Conservation (phyloP, 1,284 basidiomycete species). For the Vanrija sp. region DNA sequence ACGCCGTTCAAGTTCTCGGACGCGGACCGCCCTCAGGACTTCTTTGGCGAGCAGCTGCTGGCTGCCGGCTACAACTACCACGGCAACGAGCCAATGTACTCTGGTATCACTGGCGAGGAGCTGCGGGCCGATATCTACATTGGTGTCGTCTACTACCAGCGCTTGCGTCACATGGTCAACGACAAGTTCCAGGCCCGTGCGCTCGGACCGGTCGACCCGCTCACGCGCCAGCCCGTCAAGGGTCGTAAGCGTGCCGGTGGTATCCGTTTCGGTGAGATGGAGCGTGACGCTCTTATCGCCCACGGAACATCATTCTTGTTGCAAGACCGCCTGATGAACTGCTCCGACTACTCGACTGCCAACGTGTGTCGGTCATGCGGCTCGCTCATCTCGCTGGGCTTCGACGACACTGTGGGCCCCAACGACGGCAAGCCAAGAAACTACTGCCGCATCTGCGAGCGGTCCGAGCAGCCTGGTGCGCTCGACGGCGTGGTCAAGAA, state of each 20-base stretch:
- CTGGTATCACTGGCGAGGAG: slow-evolving; percentile 96
- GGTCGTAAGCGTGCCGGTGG: slow-evolving; percentile 97
- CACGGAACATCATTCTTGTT: slow-evolving; percentile 97
- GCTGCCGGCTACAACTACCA: slow-evolving; percentile 98
- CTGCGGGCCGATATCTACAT: slow-evolving; percentile 98
- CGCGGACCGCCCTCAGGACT: slow-evolving; percentile 90
- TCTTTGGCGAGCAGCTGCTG: slow-evolving; percentile 92
- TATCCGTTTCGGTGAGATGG: slow-evolving; percentile 99
- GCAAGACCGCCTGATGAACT: slow-evolving; percentile 99
- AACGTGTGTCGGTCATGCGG: slow-evolving; percentile 98
- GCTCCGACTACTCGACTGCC: slow-evolving; percentile 97
- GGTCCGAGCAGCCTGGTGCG: slow-evolving; percentile 50
- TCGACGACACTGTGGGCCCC: slow-evolving; percentile 68
- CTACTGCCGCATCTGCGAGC: slow-evolving; percentile 86
- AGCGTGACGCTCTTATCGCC: slow-evolving; percentile 95
- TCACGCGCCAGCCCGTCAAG: slow-evolving; percentile 97
- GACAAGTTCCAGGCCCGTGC: slow-evolving; percentile 99
- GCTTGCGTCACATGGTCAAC: slow-evolving; percentile 97
- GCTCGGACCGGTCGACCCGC: slow-evolving; percentile 90
- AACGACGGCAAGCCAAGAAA: slow-evolving; percentile 58
- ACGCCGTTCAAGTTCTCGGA: slow-evolving; percentile 99
- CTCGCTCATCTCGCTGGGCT: slow-evolving; percentile 89
- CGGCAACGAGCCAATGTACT: slow-evolving; percentile 99
- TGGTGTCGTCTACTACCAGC: slow-evolving; percentile 97
- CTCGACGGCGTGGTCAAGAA: slow-evolving; percentile 6